A percentile compares a stretch with the other conserved stretches of the same genome.
phyloP scores from a whole-genome alignment of 768 basidiomycete species.

The Russula emetica region DNA sequence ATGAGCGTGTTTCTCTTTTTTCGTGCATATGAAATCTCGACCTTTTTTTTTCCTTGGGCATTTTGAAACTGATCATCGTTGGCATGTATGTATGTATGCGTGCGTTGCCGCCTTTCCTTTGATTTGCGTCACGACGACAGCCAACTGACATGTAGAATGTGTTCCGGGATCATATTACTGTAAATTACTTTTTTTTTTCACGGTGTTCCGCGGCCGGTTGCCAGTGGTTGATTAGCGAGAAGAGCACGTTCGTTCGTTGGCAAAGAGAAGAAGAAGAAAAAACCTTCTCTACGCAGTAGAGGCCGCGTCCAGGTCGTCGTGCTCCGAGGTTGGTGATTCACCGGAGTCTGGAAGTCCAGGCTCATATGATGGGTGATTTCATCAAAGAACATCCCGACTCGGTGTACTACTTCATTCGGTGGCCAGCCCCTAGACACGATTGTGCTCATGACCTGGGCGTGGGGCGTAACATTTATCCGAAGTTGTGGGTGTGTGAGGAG shows the following conservation, averaged over 20 bases:
- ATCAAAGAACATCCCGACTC: slow-evolving; percentile 50
- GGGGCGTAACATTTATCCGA: slow-evolving; percentile 21
- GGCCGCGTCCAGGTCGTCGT: slow-evolving; percentile 46
- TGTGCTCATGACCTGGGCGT: slow-evolving; percentile 15
- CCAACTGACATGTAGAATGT: no score
- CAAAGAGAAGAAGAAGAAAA: slow-evolving; percentile 31
- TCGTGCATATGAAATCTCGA: no score
- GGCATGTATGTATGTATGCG: no score
- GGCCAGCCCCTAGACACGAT: neutral
- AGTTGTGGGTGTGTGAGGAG: slow-evolving; percentile 57
- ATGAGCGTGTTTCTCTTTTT: no score
- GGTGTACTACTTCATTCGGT: neutral
- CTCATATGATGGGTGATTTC: slow-evolving; percentile 48
- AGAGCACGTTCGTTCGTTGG: slow-evolving; percentile 46
- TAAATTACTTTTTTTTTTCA: slow-evolving; percentile 25
- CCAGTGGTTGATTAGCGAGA: slow-evolving; percentile 65
- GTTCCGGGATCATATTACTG: no score
- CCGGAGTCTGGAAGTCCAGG: slow-evolving; percentile 41
- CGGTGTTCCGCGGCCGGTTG: slow-evolving; percentile 59
- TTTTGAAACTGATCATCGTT: neutral
- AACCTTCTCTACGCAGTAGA: slow-evolving; percentile 40
- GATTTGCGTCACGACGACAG: no score
- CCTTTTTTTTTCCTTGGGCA: no score
- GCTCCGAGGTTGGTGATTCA: slow-evolving; percentile 36
- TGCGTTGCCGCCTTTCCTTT: neutral